Base-by-base conservation (phyloP, 495 filamentous ascomycete species). In the Mycothermus thermophilus region DNA sequence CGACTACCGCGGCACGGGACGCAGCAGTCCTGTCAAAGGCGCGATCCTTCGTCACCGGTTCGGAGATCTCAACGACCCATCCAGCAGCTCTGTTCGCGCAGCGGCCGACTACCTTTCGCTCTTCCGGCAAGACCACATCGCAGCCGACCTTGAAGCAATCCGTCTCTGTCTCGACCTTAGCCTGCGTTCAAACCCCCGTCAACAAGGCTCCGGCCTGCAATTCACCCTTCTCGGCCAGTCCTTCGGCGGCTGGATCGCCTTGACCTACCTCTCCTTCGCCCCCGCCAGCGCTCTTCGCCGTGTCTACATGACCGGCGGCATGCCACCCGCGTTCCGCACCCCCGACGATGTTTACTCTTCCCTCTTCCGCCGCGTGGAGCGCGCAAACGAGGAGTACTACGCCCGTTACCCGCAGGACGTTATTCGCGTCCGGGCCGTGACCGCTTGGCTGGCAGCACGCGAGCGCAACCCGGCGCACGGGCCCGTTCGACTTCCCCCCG, bases 91-190 rank as follows among this genome's bases (percentile, higher is more conserved):
- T 3, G n/a, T 8, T 5, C 27, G 3, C n/a, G 4, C 8, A 15
- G 8, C 87, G 49, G 82, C 78, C 7, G 64, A 72, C 24, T 88
- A 87, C 40, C 57, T 93, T 23, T 80, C 80, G 52, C 57, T 72
- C 18, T 93, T 92, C 56, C 69, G 84, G 14, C 88, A 88, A 7
- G 87, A 94, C 52, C 84, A 69, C 37, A 86, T 86, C 29, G 84
- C 90, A 11, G 72, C 70, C 31, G 87, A 95, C 43, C 84, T 83
- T 39, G 87, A 95, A 44, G 83, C 85, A 4, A 70, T 95, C 8
- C 69, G 87, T 2, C 61, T 74, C 24, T 71, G 60, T 19, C 59
- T 94, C 10, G 9, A 27, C 8, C n/a, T n/a, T n/a, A n/a, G n/a
- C n/a, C n/a, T n/a, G n/a, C n/a, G n/a, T n/a, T n/a, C n/a, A n/a